Conservation (phyloP, 2,329 filamentous ascomycete genomes). For the Phaeophleospora eucalypticola region DNA sequence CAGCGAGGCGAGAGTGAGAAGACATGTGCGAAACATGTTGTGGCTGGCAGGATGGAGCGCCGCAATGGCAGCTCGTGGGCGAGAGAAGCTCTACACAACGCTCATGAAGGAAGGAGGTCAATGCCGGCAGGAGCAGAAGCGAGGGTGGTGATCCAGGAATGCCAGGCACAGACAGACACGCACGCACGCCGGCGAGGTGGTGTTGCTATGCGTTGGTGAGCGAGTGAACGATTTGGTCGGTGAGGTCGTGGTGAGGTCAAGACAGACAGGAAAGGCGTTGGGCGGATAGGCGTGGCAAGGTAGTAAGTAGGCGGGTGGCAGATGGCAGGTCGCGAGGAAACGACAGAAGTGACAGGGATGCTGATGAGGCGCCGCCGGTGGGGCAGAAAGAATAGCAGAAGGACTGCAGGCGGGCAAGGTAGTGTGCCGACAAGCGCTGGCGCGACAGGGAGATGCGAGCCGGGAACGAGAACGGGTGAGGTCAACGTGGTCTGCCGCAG, state of each 20-base stretch:
- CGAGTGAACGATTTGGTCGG: too few relatives aligned
- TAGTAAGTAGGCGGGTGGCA: slow-evolving; percentile 4
- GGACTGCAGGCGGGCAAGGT: not conserved
- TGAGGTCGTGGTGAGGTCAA: not conserved
- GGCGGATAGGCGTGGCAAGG: not conserved
- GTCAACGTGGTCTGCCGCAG: too few relatives aligned
- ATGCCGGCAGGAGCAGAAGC: not conserved
- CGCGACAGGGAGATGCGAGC: too few relatives aligned
- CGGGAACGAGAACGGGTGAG: too few relatives aligned
- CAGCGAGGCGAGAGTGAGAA: slow-evolving; percentile 22
- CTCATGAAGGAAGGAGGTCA: slow-evolving; percentile 14
- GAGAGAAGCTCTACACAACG: slow-evolving; percentile 13
- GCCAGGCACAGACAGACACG: not conserved
- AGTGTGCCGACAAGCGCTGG: too few relatives aligned
- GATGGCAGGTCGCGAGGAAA: not conserved
- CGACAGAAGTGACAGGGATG: not conserved
- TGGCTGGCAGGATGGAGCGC: slow-evolving; percentile 11
- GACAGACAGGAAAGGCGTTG: not conserved
- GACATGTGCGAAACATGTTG: slow-evolving; percentile 24
- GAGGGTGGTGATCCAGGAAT: slow-evolving; percentile 6
- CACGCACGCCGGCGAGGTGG: not conserved
- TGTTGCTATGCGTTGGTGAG: not conserved
- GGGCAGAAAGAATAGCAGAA: not conserved
- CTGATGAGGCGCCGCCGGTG: not conserved
- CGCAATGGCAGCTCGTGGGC: slow-evolving; percentile 17